Conservation (phyloP, 345 rosid species). For the Hibiscus trionum region DNA sequence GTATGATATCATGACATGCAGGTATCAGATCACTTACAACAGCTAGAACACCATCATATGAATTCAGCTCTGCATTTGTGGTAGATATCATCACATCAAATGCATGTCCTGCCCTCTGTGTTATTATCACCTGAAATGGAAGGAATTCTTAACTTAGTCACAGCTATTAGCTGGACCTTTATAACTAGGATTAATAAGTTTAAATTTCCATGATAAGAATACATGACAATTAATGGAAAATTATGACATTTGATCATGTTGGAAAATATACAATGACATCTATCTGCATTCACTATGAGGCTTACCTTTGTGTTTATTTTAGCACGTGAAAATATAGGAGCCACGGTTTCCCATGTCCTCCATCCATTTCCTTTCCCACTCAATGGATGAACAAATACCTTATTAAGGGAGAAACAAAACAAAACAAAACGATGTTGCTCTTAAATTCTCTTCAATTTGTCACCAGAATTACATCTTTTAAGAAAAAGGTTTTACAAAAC, state of each 20-base stretch:
- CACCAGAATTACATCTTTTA: conserved; percentile 4
- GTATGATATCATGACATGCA: not conserved
- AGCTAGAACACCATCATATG: conserved; percentile 73
- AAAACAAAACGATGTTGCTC: not conserved
- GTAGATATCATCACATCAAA: conserved; percentile 60
- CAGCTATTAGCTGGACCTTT: not conserved
- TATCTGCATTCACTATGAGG: not conserved
- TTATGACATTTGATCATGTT: not conserved
- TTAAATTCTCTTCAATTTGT: conserved; percentile 6
- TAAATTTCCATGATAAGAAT: not conserved
- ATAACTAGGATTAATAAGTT: not conserved
- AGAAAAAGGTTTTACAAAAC: not conserved
- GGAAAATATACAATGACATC: not conserved
- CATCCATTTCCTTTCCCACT: conserved; percentile 79
- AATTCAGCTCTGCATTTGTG: conserved; percentile 45
- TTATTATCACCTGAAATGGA: conserved; percentile 55
- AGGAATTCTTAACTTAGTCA: not conserved
- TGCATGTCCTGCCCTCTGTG: conserved; percentile 83
- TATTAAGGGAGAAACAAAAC: conserved; percentile 17
- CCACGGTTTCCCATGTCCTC: conserved; percentile 70
- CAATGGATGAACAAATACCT: conserved; percentile 83
- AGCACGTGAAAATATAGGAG: conserved; percentile 64
- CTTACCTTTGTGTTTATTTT: conserved; percentile 64
- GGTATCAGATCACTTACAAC: conserved; percentile 50
- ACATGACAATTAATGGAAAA: not conserved